Conservation (phyloP, 345 rosid species). For the Pistacia atlantica region DNA sequence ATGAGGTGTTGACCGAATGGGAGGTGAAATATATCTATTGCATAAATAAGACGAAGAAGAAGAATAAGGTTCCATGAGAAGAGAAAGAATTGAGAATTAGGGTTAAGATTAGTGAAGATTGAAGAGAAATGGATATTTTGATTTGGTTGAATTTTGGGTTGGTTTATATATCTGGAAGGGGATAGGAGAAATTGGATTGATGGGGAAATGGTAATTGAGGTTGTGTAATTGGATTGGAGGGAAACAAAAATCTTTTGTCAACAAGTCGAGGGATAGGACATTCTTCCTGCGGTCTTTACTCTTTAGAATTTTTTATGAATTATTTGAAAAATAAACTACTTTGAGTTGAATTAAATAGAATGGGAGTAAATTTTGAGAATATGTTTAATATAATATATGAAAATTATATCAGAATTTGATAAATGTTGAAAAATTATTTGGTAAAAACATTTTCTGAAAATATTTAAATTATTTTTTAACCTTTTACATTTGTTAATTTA, state of each 20-base stretch:
- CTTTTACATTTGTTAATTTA: no score
- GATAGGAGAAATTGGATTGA: background rate
- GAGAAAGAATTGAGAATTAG: slow-evolving; percentile 12
- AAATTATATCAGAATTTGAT: no score
- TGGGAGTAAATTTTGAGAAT: no score
- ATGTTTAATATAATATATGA: no score
- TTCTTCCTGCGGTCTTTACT: no score
- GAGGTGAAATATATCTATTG: slow-evolving; percentile 46
- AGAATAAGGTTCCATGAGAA: slow-evolving; percentile 41
- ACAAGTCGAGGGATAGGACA: no score
- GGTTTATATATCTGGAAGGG: background rate
- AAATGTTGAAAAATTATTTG: no score
- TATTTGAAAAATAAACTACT: no score
- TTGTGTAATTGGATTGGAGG: slow-evolving; percentile 15
- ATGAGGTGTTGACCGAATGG: slow-evolving; percentile 33
- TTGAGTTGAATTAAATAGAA: no score
- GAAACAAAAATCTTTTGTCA: slow-evolving; percentile 11
- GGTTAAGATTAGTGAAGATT: background rate
- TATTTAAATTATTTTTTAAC: no score
- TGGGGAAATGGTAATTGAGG: background rate
- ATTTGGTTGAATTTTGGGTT: background rate
- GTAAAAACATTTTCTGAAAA: no score
- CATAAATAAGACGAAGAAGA: slow-evolving; percentile 34
- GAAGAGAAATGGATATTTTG: background rate
- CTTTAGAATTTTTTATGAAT: no score